Evolutionary conservation across 176 grass and related monocot genomes (phyloP), one percentile per base, ranked within the genome.

Genomic region (Lolium rigidum): DNA sequence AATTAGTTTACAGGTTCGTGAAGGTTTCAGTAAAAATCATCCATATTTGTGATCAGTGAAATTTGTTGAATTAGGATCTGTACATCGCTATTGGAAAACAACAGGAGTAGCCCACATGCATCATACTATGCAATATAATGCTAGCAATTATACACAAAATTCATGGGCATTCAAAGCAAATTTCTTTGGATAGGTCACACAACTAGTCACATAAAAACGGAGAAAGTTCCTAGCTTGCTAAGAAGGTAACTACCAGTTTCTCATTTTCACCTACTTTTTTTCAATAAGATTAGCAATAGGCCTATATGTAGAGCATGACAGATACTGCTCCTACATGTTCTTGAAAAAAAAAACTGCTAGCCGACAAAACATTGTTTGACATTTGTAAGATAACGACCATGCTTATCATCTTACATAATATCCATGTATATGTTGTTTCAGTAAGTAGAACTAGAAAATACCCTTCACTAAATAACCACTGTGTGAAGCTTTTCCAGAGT

Each of bases 361-460:
- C 26, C 11, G 2, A 22, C 7, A 39, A 67, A 69, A 54, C 18
- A 10, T 37, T 69, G 18, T 28, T 37, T 81, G 41, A 12, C 17
- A 65, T 80, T 65, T 80, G 22, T 31, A 65, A 68, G 48, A 52
- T 64, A 21, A n/a, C 51, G 26, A 16, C 5, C 25, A 66, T 51
- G 24, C 79, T 81, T 81, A 37, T 68, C 25, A 81, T 22, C 46
- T 81, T 68, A 68, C 39, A 64, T 4, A 80, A 16, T 66, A 80
- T 66, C 44, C 31, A 2, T 18, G 18, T 52, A 52, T 21, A 52
- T 52, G 79, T 68, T 63, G 22, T 80, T 50, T 80, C 56, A 80
- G 15, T 10, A 49, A 80, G 60, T 65, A 49, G 25, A 80, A 80
- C 25, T 50, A 82, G 7, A 82, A 69, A 69, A 47, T 17, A 70